These are phyloP conservation scores for Cichorium intybus DNA, from an alignment of 140 eudicot species.

Conservation along the genomic window DNA sequence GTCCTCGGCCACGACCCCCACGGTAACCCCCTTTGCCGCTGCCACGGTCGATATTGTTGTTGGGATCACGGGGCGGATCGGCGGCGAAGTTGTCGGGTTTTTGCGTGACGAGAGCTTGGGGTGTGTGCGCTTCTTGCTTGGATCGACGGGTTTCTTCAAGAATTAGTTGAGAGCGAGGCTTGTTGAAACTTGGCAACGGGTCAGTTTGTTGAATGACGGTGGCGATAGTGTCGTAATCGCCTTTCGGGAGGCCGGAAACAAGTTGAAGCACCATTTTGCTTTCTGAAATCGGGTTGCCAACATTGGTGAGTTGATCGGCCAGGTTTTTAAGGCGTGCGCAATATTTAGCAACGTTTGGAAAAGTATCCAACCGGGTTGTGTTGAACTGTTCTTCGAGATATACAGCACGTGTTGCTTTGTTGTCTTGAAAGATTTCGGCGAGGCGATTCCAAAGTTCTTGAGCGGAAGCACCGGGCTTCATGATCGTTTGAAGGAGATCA, in stretches of 20 bases:
- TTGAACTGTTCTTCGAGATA: constrained; percentile 3
- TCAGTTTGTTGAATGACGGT: neutral
- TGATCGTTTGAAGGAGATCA: neutral
- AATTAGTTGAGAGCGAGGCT: neutral
- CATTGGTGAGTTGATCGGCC: no score
- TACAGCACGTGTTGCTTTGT: neutral
- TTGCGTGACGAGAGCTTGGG: neutral
- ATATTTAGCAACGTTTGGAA: no score
- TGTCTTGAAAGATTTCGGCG: neutral
- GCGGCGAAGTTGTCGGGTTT: neutral
- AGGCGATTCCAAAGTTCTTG: neutral
- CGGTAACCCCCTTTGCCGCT: neutral
- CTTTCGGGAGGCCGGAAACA: neutral
- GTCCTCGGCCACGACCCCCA: constrained; percentile 2
- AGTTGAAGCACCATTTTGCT: neutral
- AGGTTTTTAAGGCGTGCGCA: no score
- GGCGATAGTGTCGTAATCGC: neutral
- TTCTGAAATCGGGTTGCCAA: neutral
- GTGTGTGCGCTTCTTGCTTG: neutral
- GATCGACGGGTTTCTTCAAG: neutral
- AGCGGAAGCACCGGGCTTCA: neutral
- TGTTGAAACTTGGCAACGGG: neutral
- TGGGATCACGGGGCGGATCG: neutral
- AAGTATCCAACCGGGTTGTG: neutral
- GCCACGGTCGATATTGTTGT: neutral